Percentiles rank a stretch among this genome's conserved stretches.
Evolutionary conservation across 2,329 filamentous ascomycete genomes (phyloP).

Genomic region (Ascocoryne sarcoides): DNA sequence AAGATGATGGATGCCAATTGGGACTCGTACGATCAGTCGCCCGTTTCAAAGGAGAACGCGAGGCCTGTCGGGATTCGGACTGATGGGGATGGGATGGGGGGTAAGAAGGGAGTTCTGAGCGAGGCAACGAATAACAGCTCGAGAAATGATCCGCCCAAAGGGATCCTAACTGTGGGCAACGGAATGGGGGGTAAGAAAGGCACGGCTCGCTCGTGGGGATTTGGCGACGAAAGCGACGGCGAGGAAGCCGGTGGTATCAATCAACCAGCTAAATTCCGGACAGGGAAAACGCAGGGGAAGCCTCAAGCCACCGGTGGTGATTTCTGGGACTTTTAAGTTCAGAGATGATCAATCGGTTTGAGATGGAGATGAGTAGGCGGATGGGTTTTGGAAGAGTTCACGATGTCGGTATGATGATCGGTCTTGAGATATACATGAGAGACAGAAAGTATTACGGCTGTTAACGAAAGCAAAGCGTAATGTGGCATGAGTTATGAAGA

Average conservation of each 20-base stretch:
- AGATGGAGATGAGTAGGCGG: too few species aligned
- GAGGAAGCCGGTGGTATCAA: constrained; percentile 25
- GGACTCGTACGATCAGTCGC: constrained; percentile 47
- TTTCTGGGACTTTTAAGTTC: constrained; percentile 31
- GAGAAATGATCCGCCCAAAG: constrained; percentile 16
- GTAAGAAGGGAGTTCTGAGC: constrained; percentile 22
- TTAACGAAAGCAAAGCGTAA: too few species aligned
- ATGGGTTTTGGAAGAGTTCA: too few species aligned
- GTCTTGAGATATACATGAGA: too few species aligned
- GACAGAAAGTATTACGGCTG: too few species aligned
- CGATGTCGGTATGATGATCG: too few species aligned
- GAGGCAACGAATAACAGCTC: constrained; percentile 20
- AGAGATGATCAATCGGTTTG: too few species aligned
- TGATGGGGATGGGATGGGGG: constrained; percentile 9
- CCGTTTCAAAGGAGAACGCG: constrained; percentile 37
- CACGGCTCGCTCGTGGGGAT: constrained; percentile 40
- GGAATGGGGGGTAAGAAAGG: constrained; percentile 34
- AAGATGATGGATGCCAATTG: constrained; percentile 65
- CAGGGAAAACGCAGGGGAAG: constrained; percentile 22
- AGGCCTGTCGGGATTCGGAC: constrained; percentile 16
- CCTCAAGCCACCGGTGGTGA: constrained; percentile 26
- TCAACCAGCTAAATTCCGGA: constrained; percentile 19
- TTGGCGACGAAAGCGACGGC: constrained; percentile 43
- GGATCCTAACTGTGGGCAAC: constrained; percentile 37
- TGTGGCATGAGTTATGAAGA: too few species aligned